A percentile compares a stretch with the other conserved stretches of the same genome.
phyloP scores from a whole-genome alignment of 345 rosid species.

The Ceriops decandra region DNA sequence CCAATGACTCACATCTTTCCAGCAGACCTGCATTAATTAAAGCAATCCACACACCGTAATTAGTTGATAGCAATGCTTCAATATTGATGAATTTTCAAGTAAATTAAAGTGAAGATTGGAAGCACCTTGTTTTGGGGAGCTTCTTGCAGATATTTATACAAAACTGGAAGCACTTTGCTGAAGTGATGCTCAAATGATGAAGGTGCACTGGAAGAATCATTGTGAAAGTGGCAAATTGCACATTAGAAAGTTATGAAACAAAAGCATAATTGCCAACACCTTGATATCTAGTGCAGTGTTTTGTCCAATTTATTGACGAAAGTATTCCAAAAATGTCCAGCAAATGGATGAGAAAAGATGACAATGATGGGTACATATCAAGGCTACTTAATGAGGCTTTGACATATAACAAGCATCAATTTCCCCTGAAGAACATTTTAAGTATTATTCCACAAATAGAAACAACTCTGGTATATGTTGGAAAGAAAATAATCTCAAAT shows the following conservation, averaged over 20 bases:
- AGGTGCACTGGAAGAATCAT: conserved; percentile 56
- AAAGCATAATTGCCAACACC: background rate
- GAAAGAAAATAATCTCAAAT: no score
- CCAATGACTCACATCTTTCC: conserved; percentile 91
- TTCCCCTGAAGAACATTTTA: background rate
- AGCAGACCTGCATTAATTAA: conserved; percentile 45
- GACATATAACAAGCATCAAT: background rate
- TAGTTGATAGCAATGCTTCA: no score
- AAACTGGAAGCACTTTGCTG: conserved; percentile 49
- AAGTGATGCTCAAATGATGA: conserved; percentile 65
- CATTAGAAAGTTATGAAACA: background rate
- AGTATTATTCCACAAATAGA: no score
- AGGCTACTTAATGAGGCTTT: background rate
- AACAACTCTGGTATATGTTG: no score
- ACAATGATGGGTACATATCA: background rate
- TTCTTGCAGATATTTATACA: conserved; percentile 64
- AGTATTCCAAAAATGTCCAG: background rate
- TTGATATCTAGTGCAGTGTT: no score
- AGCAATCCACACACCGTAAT: no score
- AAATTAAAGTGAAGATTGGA: background rate
- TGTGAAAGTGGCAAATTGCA: background rate
- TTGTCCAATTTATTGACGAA: background rate
- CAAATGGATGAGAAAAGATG: background rate
- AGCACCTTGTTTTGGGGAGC: conserved; percentile 66
- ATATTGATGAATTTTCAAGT: background rate